Percentiles rank a stretch among this genome's conserved stretches.
Conservation (phyloP, 2,329 filamentous ascomycete species). For the Ophiocordyceps australis region DNA sequence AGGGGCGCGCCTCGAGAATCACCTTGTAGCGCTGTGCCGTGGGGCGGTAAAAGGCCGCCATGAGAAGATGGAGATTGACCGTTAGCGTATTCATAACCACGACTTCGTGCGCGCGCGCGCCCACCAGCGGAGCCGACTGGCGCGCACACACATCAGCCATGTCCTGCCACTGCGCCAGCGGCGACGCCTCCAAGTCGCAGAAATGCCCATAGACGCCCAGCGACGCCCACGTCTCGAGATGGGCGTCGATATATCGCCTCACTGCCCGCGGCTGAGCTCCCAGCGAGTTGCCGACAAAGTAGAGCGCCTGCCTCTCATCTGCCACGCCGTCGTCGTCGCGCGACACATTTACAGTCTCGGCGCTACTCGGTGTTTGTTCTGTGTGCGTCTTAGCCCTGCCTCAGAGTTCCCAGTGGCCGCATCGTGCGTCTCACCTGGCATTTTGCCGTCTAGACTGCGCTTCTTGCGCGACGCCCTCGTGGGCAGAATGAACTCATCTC, state of each 20-base stretch:
- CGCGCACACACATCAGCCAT: conserved; percentile 58
- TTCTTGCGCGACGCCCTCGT: conserved; percentile 53
- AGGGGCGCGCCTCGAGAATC: conserved; percentile 77
- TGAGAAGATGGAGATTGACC: conserved; percentile 61
- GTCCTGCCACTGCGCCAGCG: conserved; percentile 56
- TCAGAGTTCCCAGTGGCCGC: too few relatives aligned
- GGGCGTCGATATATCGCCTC: conserved; percentile 45
- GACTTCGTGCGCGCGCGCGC: conserved; percentile 54
- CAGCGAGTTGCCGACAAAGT: conserved; percentile 81
- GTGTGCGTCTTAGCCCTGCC: too few relatives aligned
- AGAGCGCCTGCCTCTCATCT: conserved; percentile 31
- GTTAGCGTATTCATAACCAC: conserved; percentile 82
- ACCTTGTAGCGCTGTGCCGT: conserved; percentile 51
- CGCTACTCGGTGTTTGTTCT: conserved; percentile 3
- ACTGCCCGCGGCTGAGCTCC: conserved; percentile 64
- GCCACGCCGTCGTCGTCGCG: conserved; percentile 7
- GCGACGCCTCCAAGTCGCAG: conserved; percentile 44
- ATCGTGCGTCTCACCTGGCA: conserved; percentile 24
- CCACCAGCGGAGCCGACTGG: conserved; percentile 56
- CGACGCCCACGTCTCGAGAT: conserved; percentile 68
- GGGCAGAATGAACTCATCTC: conserved; percentile 61
- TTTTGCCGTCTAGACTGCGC: conserved; percentile 30
- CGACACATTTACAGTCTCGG: not conserved
- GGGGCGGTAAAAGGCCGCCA: conserved; percentile 72
- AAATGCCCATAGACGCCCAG: conserved; percentile 81